Conservation (phyloP, 345 rosid species). For the Bruguiera parviflora region DNA sequence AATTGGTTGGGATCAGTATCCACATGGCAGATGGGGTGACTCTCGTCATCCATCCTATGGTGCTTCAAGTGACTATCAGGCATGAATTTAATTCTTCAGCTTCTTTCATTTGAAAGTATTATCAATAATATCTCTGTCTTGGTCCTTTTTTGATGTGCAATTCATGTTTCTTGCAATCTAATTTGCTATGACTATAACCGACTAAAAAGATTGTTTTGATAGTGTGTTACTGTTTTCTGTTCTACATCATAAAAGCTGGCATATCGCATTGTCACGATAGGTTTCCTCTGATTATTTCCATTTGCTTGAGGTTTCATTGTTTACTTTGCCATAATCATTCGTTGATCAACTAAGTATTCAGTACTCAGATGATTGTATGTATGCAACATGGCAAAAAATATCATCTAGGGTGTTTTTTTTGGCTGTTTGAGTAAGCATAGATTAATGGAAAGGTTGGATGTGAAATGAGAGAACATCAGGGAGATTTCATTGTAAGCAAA, state of each 20-base stretch:
- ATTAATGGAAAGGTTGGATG: no score
- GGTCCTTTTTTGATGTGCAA: no score
- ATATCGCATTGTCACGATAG: not conserved
- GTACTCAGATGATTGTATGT: no score
- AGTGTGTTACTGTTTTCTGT: not conserved
- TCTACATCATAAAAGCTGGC: not conserved
- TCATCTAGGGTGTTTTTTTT: no score
- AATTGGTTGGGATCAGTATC: constrained; percentile 87
- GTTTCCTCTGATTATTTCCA: no score
- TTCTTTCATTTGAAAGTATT: not conserved
- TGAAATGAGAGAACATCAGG: no score
- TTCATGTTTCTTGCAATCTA: not conserved
- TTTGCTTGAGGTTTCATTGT: no score
- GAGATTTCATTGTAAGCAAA: no score
- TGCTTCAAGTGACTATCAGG: constrained; percentile 85
- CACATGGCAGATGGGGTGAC: constrained; percentile 92
- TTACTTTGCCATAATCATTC: no score
- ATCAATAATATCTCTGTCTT: not conserved
- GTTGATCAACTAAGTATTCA: no score
- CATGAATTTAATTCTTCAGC: constrained; percentile 12
- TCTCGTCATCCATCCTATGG: constrained; percentile 84
- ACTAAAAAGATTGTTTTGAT: not conserved
- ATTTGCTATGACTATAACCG: not conserved
- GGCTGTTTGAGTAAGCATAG: no score
- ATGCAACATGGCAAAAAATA: no score